Evolutionary conservation across 495 filamentous ascomycete species (phyloP).

Genomic region (Trichocladium uniseriatum): DNA sequence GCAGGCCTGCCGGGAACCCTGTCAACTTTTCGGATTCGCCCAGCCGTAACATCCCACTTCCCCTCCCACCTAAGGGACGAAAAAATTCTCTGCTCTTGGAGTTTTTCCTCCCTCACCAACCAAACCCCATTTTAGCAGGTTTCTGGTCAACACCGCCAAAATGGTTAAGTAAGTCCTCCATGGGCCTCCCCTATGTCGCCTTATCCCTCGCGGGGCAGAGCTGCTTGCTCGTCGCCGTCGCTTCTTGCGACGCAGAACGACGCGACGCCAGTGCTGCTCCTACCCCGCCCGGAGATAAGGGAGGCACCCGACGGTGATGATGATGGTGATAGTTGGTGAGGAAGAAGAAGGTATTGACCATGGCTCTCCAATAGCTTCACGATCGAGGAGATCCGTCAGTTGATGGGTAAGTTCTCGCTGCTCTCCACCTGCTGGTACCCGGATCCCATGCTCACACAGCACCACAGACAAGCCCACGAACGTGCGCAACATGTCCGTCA

Average conservation of each 20-base stretch:
- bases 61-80: not conserved
- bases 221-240: slow-evolving; percentile 17
- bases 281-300: slow-evolving; percentile 41
- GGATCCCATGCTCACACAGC: slow-evolving; percentile 10
- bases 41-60: slow-evolving; percentile 4
- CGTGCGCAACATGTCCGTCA: slow-evolving; percentile 98
- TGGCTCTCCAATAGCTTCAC: slow-evolving; percentile 69
- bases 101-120: slow-evolving; percentile 18
- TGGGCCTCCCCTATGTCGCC: slow-evolving; percentile 1
- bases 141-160: slow-evolving; percentile 62
- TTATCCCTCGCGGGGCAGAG: slow-evolving; percentile 5
- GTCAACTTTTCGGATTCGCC: slow-evolving; percentile 15
- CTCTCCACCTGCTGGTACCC: not conserved
- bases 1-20: slow-evolving; percentile 19
- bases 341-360: slow-evolving; percentile 30
- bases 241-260: not conserved
- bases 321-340: too few species aligned
- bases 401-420: slow-evolving; percentile 56
- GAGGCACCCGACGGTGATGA: slow-evolving; percentile 4
- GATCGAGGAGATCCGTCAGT: slow-evolving; percentile 87
- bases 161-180: slow-evolving; percentile 94
- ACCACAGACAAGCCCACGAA: slow-evolving; percentile 75
- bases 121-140: slow-evolving; percentile 25
- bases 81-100: slow-evolving; percentile 22
- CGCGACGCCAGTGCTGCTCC: not conserved